Evolutionary conservation across 2,329 filamentous ascomycete species (phyloP).

Genomic region (Fusarium sp.): DNA sequence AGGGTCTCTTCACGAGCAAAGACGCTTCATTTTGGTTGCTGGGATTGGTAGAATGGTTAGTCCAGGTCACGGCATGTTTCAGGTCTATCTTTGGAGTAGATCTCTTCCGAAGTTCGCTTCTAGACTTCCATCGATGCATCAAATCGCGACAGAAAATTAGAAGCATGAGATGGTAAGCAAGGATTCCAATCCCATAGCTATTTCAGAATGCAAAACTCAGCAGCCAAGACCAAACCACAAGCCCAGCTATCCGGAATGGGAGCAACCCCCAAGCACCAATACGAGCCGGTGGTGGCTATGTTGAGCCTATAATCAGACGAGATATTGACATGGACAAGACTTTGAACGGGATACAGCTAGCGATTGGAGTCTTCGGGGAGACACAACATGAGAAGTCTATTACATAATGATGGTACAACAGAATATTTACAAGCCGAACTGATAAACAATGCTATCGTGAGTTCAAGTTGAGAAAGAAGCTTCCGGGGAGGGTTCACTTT

Average conservation of each 20-base stretch:
- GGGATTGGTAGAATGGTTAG: neutral
- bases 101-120: neutral
- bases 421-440: neutral
- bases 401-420: neutral
- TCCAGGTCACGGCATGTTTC: neutral
- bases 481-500: neutral
- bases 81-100: conserved; percentile 4
- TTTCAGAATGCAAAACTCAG: conserved; percentile 11
- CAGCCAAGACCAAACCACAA: neutral
- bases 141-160: conserved; percentile 11
- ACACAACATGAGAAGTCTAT: neutral
- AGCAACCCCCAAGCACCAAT: conserved; percentile 26
- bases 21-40: conserved; percentile 8
- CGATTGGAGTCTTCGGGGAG: neutral
- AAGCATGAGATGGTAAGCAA: conserved; percentile 16
- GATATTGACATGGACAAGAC: conserved; percentile 22
- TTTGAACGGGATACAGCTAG: neutral
- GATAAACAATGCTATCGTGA: neutral
- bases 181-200: conserved; percentile 13
- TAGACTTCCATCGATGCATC: neutral
- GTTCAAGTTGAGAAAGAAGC: neutral
- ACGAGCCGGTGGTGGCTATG: conserved; percentile 42
- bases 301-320: conserved; percentile 7
- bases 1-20: neutral
- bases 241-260: neutral